Base-by-base conservation (phyloP, 176 grass and related monocot species). In the Ensete ventricosum region DNA sequence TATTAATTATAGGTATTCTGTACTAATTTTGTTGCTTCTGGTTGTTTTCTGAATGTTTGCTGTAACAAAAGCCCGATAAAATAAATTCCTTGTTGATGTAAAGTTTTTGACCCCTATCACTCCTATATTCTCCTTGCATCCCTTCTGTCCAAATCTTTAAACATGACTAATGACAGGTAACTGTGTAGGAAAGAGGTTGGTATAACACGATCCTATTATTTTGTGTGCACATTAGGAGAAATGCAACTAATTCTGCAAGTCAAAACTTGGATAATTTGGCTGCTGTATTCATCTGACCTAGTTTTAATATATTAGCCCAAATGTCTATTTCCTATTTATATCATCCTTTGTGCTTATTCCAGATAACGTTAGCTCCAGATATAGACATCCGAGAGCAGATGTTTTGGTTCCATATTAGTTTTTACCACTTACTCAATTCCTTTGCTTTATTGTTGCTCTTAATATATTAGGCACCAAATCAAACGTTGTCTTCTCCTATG, bases 391-490 rank as follows among this genome's bases (percentile, higher is more conserved):
- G 22, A 64, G 21, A 64, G 19, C 21, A 64, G 9, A 6, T 64
- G 19, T 64, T 64, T 23, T 10, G 62, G 22, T 23, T 43, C 3
- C 34, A 9, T 63, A 64, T 64, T 25, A 2, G n/a, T 9, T 14
- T 43, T 49, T 50, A 57, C 52, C 50, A n/a, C 51, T 34, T 74
- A 54, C 13, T 68, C 67, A 55, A 76, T 19, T 52, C 52, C 8
- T 43, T 70, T 27, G 53, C 26, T 70, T 69, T 68, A 70, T 63
- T 71, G 54, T 11, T n/a, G 11, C 55, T 80, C 25, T 13, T 82
- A 63, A 24, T 84, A 57, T 9, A 43, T 49, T 73, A 99, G 90
- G 83, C 78, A 83, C 86, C 85, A 71, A 89, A 43, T 73, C 86
- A 80, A 1, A 76, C 85, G 53, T 91, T 85, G 87, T 69, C 87